Evolutionary conservation across 2,329 filamentous ascomycete genomes (phyloP), one percentile per base, ranked within the genome.

Genomic region (Aquanectria penicillioides): DNA sequence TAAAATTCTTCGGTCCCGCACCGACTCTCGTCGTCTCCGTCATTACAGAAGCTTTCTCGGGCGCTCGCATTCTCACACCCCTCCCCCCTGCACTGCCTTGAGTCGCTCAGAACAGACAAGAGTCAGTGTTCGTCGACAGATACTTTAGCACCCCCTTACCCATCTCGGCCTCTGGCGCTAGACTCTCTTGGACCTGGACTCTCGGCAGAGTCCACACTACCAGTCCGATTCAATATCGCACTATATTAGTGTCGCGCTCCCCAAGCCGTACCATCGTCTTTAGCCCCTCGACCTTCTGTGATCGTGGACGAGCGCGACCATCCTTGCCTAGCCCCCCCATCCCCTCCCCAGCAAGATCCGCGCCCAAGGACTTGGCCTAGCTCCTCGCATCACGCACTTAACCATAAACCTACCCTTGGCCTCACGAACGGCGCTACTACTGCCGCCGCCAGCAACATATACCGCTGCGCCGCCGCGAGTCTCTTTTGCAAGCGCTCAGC

Each of bases 161-260:
- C 68, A 69, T 70, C 71, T 69, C 65, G 61, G 62, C 69, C 66
- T 69, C 63, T 63, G 65, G 66, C 73, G 73, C 74, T 76, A 75
- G 67, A 65, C 74, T 73, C 65, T 68, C 63, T 75, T 74, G 63
- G 71, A 71, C 63, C 67, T 73, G 69, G 70, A 63, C 44, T 57
- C 62, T 73, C 70, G 71, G 73, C 67, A 73, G 65, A 70, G 68
- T 59, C 67, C 70, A 70, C 69, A 55, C 62, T 63, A 67, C 69
- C 66, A 68, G 68, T 41, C 64, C 69, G 62, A 70, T 69, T 65
- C 69, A 69, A 74, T 67, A 73, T 63, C 70, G 71, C 71, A 75
- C 74, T 77, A 76, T 76, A 77, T 74, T 77, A 77, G 75, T 75
- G 70, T 68, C 67, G 69, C 67, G 66, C 71, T 75, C 73, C 75